Evolutionary conservation across 768 basidiomycete species (phyloP).

Genomic region (Tricholoma bakamatsutake): DNA sequence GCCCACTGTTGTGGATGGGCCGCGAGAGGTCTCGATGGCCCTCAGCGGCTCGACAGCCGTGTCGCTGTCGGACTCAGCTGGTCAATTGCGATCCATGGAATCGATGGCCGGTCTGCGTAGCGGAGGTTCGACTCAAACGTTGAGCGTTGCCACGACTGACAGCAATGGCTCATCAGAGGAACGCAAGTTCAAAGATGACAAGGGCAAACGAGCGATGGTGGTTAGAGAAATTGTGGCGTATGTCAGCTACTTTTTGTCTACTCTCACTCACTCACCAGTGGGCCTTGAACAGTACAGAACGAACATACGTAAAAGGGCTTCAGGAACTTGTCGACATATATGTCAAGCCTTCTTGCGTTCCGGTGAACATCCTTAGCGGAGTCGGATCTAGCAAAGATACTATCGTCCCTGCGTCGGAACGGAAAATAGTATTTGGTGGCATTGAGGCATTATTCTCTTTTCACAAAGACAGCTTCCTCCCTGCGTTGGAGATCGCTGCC

Average conservation of each 20-base stretch:
- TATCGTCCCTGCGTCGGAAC: slow-evolving; percentile 76
- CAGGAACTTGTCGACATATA: slow-evolving; percentile 95
- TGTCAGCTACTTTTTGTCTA: slow-evolving; percentile 25
- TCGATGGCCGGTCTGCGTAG: slow-evolving; percentile 56
- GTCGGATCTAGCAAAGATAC: slow-evolving; percentile 77
- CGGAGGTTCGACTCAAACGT: slow-evolving; percentile 55
- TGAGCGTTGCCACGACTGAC: slow-evolving; percentile 72
- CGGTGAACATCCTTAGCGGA: slow-evolving; percentile 64
- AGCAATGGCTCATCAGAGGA: slow-evolving; percentile 72
- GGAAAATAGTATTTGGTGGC: slow-evolving; percentile 88
- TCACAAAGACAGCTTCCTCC: slow-evolving; percentile 89
- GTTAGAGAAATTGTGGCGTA: slow-evolving; percentile 90
- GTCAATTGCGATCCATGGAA: slow-evolving; percentile 61
- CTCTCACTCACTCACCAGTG: slow-evolving; percentile 11
- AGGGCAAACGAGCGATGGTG: slow-evolving; percentile 74
- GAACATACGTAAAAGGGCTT: slow-evolving; percentile 91
- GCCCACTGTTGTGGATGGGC: slow-evolving; percentile 58
- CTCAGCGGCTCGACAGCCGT: slow-evolving; percentile 39
- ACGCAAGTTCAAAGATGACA: slow-evolving; percentile 90
- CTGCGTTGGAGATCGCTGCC: slow-evolving; percentile 78
- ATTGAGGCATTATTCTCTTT: slow-evolving; percentile 88
- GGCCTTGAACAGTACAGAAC: slow-evolving; percentile 66
- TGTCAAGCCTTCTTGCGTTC: slow-evolving; percentile 74
- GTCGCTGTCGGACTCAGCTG: slow-evolving; percentile 35
- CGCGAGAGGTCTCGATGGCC: slow-evolving; percentile 52